Percentiles rank a stretch among this genome's conserved stretches.
Evolutionary conservation across 352 stramenopile genomes (phyloP).

Genomic region (Discostella stelligera): DNA sequence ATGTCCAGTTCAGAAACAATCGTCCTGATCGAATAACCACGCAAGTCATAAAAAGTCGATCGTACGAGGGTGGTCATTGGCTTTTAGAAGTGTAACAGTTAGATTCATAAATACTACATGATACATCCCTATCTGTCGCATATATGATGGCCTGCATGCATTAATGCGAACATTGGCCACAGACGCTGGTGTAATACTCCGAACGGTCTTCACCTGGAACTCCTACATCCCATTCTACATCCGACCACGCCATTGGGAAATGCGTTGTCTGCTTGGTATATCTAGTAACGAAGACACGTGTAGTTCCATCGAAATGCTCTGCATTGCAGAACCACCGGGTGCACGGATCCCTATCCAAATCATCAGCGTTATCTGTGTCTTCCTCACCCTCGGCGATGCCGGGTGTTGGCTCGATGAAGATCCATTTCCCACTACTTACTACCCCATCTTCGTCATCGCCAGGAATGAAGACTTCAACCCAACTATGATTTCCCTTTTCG

Average conservation of each 20-base stretch:
- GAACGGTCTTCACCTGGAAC: constrained; percentile 73
- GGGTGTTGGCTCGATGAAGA: constrained; percentile 79
- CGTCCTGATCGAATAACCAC: background rate
- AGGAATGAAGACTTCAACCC: constrained; percentile 79
- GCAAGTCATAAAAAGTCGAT: background rate
- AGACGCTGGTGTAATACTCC: constrained; percentile 62
- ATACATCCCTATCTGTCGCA: background rate
- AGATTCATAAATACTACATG: constrained; percentile 9
- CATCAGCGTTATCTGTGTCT: constrained; percentile 51
- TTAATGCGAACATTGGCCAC: constrained; percentile 45
- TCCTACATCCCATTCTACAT: constrained; percentile 53
- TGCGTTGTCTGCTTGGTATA: constrained; percentile 36
- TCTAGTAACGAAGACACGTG: constrained; percentile 63
- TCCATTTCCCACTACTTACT: constrained; percentile 52
- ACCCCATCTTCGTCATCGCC: constrained; percentile 12
- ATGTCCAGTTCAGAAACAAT: background rate
- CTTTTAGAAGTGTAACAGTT: background rate
- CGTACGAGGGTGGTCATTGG: background rate
- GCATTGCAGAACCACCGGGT: constrained; percentile 79
- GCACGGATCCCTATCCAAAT: constrained; percentile 72
- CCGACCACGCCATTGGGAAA: constrained; percentile 76
- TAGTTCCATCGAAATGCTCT: constrained; percentile 60
- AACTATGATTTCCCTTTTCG: constrained; percentile 84
- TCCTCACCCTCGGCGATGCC: constrained; percentile 42
- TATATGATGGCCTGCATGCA: background rate